Evolutionary conservation across 139 green algal species (phyloP).

Genomic region (Tetradesmus obliquus): DNA sequence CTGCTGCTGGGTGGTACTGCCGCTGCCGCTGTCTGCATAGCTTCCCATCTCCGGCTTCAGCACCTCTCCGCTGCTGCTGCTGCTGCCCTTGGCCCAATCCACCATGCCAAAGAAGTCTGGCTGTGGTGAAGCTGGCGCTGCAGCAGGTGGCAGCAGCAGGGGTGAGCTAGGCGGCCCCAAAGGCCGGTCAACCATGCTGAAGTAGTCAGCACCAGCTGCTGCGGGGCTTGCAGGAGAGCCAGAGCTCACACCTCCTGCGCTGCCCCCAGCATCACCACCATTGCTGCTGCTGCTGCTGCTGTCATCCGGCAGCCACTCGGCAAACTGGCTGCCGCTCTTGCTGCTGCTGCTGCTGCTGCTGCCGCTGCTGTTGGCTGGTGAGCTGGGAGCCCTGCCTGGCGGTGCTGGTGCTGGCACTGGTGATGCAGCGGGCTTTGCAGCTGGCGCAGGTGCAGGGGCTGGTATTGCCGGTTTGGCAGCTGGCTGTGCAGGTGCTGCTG

Average conservation of each 20-base stretch:
- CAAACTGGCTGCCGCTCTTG: neutral
- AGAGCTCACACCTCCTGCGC: neutral
- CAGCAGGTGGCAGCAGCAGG: neutral
- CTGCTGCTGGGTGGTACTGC: neutral
- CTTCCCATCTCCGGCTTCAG: conserved; percentile 24
- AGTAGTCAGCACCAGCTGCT: neutral
- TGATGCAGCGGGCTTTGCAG: neutral
- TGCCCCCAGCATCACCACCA: neutral
- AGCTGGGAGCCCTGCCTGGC: neutral
- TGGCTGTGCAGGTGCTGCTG: neutral
- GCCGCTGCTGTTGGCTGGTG: neutral
- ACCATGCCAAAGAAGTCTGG: conserved; percentile 19
- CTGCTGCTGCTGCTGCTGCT: conserved; percentile 42
- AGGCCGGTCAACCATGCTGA: conserved; percentile 2
- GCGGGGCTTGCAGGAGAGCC: neutral
- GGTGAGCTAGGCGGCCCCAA: neutral
- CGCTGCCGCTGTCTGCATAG: conserved; percentile 2
- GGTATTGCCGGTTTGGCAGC: neutral
- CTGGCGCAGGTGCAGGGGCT: neutral
- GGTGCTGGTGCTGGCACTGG: neutral
- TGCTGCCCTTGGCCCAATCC: neutral
- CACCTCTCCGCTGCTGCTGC: neutral
- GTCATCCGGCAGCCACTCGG: neutral
- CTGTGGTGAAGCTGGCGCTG: neutral
- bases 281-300: conserved; percentile 6